phyloP scores from a whole-genome alignment of 345 rosid species.

The Reutealis trisperma region DNA sequence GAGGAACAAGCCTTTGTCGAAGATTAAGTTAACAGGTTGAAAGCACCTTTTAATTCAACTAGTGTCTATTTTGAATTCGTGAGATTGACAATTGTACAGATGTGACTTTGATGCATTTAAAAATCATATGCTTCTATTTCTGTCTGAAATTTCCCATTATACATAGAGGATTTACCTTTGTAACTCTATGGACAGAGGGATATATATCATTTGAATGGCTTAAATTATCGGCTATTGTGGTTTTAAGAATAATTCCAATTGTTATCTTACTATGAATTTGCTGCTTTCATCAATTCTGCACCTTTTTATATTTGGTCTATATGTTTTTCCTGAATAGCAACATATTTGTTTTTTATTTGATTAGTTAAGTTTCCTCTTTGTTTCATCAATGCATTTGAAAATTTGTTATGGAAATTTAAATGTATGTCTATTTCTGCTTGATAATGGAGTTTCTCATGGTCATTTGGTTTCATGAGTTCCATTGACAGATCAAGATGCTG shows the following conservation, averaged over 20 bases:
- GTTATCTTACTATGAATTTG: neutral
- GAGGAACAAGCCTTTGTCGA: neutral
- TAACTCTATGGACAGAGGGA: neutral
- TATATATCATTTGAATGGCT: neutral
- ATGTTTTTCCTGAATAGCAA: neutral
- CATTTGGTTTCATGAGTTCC: too few relatives aligned
- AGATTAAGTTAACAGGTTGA: too few relatives aligned
- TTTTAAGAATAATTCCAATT: neutral
- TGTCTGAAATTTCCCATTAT: neutral
- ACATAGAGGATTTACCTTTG: neutral
- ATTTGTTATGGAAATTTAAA: neutral
- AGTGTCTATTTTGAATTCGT: neutral
- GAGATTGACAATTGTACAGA: neutral
- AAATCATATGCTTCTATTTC: neutral
- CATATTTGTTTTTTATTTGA: neutral
- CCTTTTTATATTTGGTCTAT: neutral
- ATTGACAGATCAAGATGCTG: conserved; percentile 73
- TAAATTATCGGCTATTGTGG: neutral
- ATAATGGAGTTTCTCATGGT: neutral
- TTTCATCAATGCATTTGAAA: neutral
- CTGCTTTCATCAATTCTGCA: neutral
- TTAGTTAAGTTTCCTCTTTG: neutral
- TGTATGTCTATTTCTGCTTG: neutral
- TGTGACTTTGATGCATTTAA: neutral
- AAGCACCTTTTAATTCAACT: too few relatives aligned